These are phyloP conservation scores for Magnaporthiopsis poae DNA, from an alignment of 2,329 filamentous ascomycete genomes.

Conservation along the genomic window DNA sequence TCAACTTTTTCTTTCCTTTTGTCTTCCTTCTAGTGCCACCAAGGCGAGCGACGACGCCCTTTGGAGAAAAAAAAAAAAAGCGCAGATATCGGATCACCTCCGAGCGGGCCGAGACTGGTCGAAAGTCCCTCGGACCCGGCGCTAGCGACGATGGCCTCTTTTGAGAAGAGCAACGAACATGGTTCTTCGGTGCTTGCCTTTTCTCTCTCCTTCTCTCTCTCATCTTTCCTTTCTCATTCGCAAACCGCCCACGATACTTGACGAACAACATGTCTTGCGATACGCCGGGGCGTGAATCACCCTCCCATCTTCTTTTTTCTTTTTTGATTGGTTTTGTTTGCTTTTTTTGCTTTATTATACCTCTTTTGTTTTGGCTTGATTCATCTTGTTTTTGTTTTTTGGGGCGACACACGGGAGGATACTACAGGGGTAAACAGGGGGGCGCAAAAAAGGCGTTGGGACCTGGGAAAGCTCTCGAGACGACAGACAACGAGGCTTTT, in stretches of 20 bases:
- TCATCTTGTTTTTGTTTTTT: background rate
- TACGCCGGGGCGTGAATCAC: background rate
- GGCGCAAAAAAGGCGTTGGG: slow-evolving; percentile 1
- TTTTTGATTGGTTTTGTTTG: background rate
- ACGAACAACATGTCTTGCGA: slow-evolving; percentile 1
- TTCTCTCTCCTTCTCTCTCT: background rate
- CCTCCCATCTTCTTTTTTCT: too few relatives aligned
- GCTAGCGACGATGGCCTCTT: background rate
- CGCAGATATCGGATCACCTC: background rate
- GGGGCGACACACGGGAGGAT: background rate
- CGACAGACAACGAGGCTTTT: background rate
- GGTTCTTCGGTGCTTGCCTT: background rate
- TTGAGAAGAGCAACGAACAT: background rate
- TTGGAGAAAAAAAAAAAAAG: background rate
- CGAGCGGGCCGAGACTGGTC: background rate
- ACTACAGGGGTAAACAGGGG: background rate
- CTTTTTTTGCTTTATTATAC: background rate
- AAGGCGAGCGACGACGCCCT: background rate
- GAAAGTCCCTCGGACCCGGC: background rate
- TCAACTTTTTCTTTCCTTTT: background rate
- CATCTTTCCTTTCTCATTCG: background rate
- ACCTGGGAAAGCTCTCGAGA: background rate
- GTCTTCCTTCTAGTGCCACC: background rate
- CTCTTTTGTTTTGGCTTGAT: slow-evolving; percentile 3
- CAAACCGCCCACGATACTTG: background rate